Base-by-base conservation (phyloP, 2,329 filamentous ascomycete species). In the Graphiopsis chlorocephala region DNA sequence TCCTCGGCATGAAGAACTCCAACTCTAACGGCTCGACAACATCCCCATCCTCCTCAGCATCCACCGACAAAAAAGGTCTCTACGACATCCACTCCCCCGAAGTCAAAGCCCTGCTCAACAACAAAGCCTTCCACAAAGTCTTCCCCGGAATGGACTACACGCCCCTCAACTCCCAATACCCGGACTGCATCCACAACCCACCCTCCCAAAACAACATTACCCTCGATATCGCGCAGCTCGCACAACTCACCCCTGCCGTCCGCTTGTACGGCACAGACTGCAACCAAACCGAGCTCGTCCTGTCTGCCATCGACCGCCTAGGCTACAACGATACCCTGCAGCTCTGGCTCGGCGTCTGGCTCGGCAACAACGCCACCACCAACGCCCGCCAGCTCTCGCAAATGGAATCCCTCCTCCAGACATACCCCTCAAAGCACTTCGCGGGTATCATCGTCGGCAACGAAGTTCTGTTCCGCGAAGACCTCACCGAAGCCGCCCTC, bases 141-240 rank as follows among this genome's bases (percentile, higher is more conserved):
- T 98, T 98, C 76, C 91, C 93, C 0, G 94, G 93, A 28, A 91
- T 98, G 79, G 94, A 97, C 78, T 98, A 98, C 76, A 98, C 94
- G 0, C 93, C 94, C 0, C 85, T 95, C 76, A 93, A 96, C 74
- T 88, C 92, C 0, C 93, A 97, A 77, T 97, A 94, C 72, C 94
- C 94, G 2, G 88, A 89, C 45, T 98, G 94, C 77, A 68, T 93
- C 33, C 80, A 84, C 63, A 85, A 89, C 70, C 91, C 91, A 0
- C 90, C 94, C 0, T 93, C 89, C 35, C 94, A 97, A 75, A 97
- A 98, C 80, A 97, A 98, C 75, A 84, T 98, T 69, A 98, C 95
- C 0, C 88, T 92, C 61, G 94, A 98, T 75, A 82, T 97, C 65
- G 94, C 95, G 1, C 89, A 97, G 11, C 86, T 98, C 60, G 93